Percentiles rank a stretch among this genome's conserved stretches.
Conservation (phyloP, 148 eudicot species). For the Chenopodium quinoa region DNA sequence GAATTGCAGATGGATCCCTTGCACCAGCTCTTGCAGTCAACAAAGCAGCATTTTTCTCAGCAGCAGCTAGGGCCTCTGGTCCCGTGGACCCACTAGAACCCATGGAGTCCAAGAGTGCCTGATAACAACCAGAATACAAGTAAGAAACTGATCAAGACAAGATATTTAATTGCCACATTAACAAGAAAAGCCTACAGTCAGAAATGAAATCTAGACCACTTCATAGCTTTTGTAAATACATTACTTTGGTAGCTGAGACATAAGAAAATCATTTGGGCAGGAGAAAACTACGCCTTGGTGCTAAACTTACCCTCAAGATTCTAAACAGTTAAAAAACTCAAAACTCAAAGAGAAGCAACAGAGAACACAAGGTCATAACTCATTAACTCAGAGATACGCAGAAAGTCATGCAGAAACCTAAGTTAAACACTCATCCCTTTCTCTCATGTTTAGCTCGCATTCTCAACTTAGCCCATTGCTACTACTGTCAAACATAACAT, state of each 20-base stretch:
- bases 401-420: background rate
- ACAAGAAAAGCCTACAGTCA: conserved; percentile 6
- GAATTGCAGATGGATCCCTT: conserved; percentile 96
- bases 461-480: background rate
- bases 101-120: conserved; percentile 92
- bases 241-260: background rate
- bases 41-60: conserved; percentile 82
- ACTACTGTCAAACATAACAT: background rate
- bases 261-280: conserved; percentile 3
- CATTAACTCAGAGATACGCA: background rate
- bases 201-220: background rate
- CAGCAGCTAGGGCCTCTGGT: conserved; percentile 78
- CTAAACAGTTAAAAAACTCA: background rate
- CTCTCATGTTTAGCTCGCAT: background rate
- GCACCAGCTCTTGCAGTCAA: conserved; percentile 99
- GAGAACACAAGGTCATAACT: background rate
- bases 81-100: conserved; percentile 81
- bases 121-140: conserved; percentile 14
- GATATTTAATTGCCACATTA: background rate
- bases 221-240: background rate
- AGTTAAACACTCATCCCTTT: background rate
- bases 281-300: background rate
- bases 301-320: background rate
- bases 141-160: background rate
- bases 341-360: background rate